Evolutionary conservation across 1,284 basidiomycete species (phyloP).

Genomic region (Tilletia setariae): DNA sequence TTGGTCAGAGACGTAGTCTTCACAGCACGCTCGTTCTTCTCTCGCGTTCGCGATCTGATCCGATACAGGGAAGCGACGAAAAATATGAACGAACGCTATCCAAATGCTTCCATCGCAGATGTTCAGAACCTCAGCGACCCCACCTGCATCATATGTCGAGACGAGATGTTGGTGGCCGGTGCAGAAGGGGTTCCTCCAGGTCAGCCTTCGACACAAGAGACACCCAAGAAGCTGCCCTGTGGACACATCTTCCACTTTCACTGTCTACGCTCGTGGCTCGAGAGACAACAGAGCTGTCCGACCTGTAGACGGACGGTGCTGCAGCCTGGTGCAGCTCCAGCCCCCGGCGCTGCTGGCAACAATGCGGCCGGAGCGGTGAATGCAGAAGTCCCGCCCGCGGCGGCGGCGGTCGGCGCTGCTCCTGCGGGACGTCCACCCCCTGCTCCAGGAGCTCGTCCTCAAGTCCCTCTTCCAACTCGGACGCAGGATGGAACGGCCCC

Average conservation of each 20-base stretch:
- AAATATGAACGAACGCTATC: constrained; percentile 95
- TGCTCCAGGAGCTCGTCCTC: constrained; percentile 20
- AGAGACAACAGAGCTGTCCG: constrained; percentile 85
- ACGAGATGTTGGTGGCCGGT: constrained; percentile 69
- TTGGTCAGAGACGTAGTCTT: constrained; percentile 95
- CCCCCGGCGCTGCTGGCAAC: constrained; percentile 21
- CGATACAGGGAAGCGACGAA: constrained; percentile 89
- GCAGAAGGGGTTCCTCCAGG: constrained; percentile 3
- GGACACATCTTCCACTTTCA: constrained; percentile 98
- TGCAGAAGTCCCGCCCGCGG: constrained; percentile 42
- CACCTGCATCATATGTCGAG: constrained; percentile 98
- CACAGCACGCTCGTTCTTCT: constrained; percentile 84
- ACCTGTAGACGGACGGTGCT: constrained; percentile 91
- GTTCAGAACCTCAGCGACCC: constrained; percentile 72
- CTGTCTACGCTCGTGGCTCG: constrained; percentile 93
- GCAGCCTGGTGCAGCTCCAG: constrained; percentile 54
- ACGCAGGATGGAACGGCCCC: neutral
- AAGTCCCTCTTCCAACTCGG: constrained; percentile 49
- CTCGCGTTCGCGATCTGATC: constrained; percentile 76
- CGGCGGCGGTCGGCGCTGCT: constrained; percentile 47
- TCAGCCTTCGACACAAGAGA: constrained; percentile 65
- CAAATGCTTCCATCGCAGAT: constrained; percentile 85
- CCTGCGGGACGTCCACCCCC: constrained; percentile 52
- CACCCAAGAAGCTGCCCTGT: constrained; percentile 91
- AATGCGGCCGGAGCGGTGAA: constrained; percentile 37